phyloP scores from a whole-genome alignment of 805 yeast genomes.

The Pichia nakasei region DNA sequence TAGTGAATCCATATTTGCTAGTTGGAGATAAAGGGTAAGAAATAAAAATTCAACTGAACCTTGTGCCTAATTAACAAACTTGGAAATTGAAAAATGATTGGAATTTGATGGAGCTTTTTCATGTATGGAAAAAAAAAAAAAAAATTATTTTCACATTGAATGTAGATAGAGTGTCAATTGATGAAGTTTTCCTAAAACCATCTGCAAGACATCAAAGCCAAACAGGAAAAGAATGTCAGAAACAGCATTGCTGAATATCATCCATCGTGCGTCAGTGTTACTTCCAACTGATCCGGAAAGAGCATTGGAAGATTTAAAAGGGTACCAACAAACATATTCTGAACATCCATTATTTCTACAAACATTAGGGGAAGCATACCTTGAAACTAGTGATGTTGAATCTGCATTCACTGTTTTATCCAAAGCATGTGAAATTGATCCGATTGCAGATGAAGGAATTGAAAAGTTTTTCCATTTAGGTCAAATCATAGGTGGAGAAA shows the following conservation, averaged over 20 bases:
- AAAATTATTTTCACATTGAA: too few species aligned
- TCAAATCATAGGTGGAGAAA: conserved; percentile 76
- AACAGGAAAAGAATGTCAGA: conserved; percentile 1
- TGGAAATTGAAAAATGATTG: too few species aligned
- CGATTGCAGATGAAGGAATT: conserved; percentile 52
- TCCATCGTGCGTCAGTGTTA: conserved; percentile 35
- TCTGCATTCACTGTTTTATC: conserved; percentile 58
- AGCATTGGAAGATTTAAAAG: conserved; percentile 42
- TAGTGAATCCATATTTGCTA: conserved; percentile 22
- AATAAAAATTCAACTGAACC: too few species aligned
- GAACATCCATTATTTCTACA: conserved; percentile 41
- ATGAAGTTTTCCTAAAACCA: too few species aligned
- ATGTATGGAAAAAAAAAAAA: too few species aligned
- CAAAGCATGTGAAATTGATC: conserved; percentile 60
- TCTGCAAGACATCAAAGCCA: too few species aligned
- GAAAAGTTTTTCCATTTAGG: conserved; percentile 88
- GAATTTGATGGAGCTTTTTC: too few species aligned
- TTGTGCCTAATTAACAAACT: too few species aligned
- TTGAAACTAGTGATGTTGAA: conserved; percentile 76
- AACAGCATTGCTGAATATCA: conserved; percentile 9
- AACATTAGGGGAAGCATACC: conserved; percentile 62
- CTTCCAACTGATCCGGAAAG: conserved; percentile 38
- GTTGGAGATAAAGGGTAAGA: too few species aligned
- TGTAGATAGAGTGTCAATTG: too few species aligned
- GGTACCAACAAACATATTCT: conserved; percentile 27